Percentiles rank a stretch among this genome's conserved stretches.
phyloP scores from a whole-genome alignment of 345 rosid genomes.

The Ceriops zippeliana region DNA sequence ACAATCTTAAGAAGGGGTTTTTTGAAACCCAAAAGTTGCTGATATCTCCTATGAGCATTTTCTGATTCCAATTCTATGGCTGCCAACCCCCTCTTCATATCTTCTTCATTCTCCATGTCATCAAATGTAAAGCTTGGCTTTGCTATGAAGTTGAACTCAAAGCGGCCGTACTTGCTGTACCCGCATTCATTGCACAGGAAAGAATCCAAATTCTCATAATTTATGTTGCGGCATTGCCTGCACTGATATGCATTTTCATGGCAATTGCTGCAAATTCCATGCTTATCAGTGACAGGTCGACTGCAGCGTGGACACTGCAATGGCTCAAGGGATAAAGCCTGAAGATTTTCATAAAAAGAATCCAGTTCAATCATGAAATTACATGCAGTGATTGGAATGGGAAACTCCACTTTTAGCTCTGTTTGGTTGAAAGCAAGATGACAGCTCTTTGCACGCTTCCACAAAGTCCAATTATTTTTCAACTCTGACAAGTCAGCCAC shows the following conservation, averaged over 20 bases:
- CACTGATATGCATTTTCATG: slow-evolving; percentile 99
- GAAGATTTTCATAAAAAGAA: slow-evolving; percentile 99
- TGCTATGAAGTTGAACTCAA: slow-evolving; percentile 98
- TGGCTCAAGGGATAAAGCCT: slow-evolving; percentile 95
- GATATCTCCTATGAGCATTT: slow-evolving; percentile 99
- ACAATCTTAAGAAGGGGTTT: slow-evolving; percentile 97
- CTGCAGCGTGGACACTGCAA: slow-evolving; percentile 99
- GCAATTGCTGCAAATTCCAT: slow-evolving; percentile 95
- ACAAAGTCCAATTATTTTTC: slow-evolving; percentile 93
- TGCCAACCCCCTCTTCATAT: slow-evolving; percentile 96
- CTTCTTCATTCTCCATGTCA: slow-evolving; percentile 97
- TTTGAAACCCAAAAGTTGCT: slow-evolving; percentile 97
- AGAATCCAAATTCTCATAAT: slow-evolving; percentile 95
- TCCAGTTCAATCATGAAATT: slow-evolving; percentile 99
- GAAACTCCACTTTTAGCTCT: slow-evolving; percentile 95
- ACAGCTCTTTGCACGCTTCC: slow-evolving; percentile 99
- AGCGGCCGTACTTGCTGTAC: slow-evolving; percentile 96
- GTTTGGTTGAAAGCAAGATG: slow-evolving; percentile 96
- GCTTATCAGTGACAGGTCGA: slow-evolving; percentile 92
- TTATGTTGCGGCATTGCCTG: slow-evolving; percentile 98
- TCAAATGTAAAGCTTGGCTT: slow-evolving; percentile 97
- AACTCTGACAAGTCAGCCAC: slow-evolving; percentile 94
- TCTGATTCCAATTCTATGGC: slow-evolving; percentile 98
- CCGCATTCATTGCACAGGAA: slow-evolving; percentile 99
- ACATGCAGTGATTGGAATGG: slow-evolving; percentile 97